Evolutionary conservation across 2,329 filamentous ascomycete genomes (phyloP), one percentile per base, ranked within the genome.

Genomic region (Penicillium sp.): DNA sequence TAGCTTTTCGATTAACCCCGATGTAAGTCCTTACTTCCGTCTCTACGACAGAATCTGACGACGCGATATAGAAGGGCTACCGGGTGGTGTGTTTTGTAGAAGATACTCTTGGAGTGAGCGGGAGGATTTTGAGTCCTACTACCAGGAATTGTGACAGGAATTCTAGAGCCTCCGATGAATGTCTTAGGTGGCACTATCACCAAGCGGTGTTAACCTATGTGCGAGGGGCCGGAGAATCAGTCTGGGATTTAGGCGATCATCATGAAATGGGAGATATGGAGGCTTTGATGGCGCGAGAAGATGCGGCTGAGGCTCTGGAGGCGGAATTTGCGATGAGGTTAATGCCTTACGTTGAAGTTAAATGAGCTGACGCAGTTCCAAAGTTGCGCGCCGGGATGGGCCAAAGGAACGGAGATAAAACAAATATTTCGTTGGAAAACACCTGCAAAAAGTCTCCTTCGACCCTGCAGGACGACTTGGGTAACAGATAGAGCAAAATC

Each of bases 181-280:
- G 54, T 11, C 54, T 57, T 13, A 41, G 45, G n/a, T 57, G 45
- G 54, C 46, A 57, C 19, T 57, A 49, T 26, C 54, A 41, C 21
- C 54, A 57, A 41, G 29, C 29, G 3, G 15, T 57, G 13, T 17
- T 57, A 7, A 49, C 45, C n/a, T n/a, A 57, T 21, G 29, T 49
- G 54, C 54, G 54, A 8, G 54, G 54, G 0, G 31, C 31, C 7
- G 54, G 45, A 8, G 54, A 57, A 5, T 23, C n/a, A 17, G 15
- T n/a, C 6, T 57, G 45, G 54, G 30, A 57, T n/a, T 17, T 44
- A 5, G 45, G 48, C 45, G 41, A 57, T 49, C 45, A 57, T 21
- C 11, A 21, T 38, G 53, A 48, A 11, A 23, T 19, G 17, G 21
- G 17, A 23, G 53, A 47, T 23, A 56, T 47, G 44, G n/a, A n/a